phyloP scores from a whole-genome alignment of 106 monocot species.

The Gastrodia elata region DNA sequence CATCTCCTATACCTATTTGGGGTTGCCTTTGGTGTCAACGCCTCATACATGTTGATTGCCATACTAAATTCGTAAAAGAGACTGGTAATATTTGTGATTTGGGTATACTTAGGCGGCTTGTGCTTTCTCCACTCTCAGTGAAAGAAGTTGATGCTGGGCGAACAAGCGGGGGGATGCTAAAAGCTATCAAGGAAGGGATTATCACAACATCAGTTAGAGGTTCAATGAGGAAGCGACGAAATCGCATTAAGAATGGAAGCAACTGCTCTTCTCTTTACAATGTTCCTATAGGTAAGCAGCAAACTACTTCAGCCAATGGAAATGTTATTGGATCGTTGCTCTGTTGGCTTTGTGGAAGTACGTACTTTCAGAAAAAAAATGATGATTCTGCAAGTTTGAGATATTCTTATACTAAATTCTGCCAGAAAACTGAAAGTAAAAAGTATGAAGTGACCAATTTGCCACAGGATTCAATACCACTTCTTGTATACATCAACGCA shows the following conservation, averaged over 20 bases:
- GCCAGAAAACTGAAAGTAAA: slow-evolving; percentile 17
- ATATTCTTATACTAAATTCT: slow-evolving; percentile 11
- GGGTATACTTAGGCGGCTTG: slow-evolving; percentile 53
- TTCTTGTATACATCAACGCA: slow-evolving; percentile 82
- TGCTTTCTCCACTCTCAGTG: slow-evolving; percentile 72
- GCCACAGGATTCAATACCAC: slow-evolving; percentile 63
- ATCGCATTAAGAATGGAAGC: slow-evolving; percentile 25
- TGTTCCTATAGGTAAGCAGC: slow-evolving; percentile 19
- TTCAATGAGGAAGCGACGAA: slow-evolving; percentile 38
- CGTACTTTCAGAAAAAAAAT: slow-evolving; percentile 14
- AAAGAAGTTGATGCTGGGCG: slow-evolving; percentile 22
- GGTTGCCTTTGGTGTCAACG: slow-evolving; percentile 78
- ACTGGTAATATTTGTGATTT: slow-evolving; percentile 69
- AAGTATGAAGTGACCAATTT: slow-evolving; percentile 56
- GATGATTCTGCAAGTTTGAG: slow-evolving; percentile 11
- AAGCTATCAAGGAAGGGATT: slow-evolving; percentile 54
- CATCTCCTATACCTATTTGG: slow-evolving; percentile 73
- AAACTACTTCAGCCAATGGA: slow-evolving; percentile 4
- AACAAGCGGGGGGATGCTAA: slow-evolving; percentile 31
- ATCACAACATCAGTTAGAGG: slow-evolving; percentile 45
- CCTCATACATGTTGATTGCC: slow-evolving; percentile 69
- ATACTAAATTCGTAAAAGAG: slow-evolving; percentile 61
- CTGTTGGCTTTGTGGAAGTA: slow-evolving; percentile 16
- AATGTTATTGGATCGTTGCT: slow-evolving; percentile 25
- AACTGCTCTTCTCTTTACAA: slow-evolving; percentile 12